Base-by-base conservation (phyloP, 2,329 filamentous ascomycete genomes). In the Scleromitrula shiraiana region DNA sequence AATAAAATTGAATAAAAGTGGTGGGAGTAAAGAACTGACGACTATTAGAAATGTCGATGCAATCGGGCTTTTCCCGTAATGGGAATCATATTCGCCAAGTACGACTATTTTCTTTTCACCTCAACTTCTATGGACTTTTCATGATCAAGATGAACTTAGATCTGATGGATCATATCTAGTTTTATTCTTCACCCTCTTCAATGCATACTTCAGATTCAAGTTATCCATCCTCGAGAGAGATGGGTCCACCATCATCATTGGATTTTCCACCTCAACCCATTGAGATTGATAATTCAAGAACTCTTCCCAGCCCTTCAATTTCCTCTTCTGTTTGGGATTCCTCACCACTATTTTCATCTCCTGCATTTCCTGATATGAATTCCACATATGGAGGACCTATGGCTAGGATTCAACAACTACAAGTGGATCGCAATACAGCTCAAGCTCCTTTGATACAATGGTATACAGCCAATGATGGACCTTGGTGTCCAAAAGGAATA, bases 401-500 rank as follows among this genome's bases (percentile, higher is more conserved):
- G 38, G 35, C 52, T 7, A 56, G 53, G 42, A 51, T 53, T 19
- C 53, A 55, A 20, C 55, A 56, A 40, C 22, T 53, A 29, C 52
- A 50, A 9, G 32, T 49, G 35, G 56, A 62, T 33, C 57, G 58
- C 35, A 49, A 40, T 23, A 45, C 53, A 27, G 33, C 46, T 36
- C 57, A 64, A 42, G 52, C 59, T 53, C 60, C 61, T 4, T 46
- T 64, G 20, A n/a, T 50, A 6, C 52, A 56, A 46, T 73, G 69
- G 64, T 71, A 68, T 51, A 50, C 54, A 7, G 58, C 49, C 17
- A 64, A 67, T 53, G 65, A 72, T 55, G 68, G 62, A 7, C 72
- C 72, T 42, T 75, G 71, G 71, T 60, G 64, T 17, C 68, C 67
- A n/a, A 62, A 56, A 40, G 61, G 54, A 14, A 58, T 64, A 19